Conservation (phyloP, 2,329 filamentous ascomycete species). For the Whalleya microplaca region DNA sequence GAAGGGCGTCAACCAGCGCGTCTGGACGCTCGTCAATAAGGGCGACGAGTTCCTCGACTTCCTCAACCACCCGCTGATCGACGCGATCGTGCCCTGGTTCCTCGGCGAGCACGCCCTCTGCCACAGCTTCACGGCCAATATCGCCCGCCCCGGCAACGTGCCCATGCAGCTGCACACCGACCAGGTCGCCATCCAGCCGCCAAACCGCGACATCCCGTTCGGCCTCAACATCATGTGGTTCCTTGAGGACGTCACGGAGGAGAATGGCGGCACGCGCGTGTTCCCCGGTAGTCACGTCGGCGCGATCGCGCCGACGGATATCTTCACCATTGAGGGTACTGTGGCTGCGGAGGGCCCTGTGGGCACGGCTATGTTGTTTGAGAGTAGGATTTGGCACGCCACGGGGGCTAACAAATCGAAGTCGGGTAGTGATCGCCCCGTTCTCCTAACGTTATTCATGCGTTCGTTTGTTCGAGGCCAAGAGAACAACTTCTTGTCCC, state of each 20-base stretch:
- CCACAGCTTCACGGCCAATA: conserved; percentile 36
- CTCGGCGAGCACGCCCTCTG: conserved; percentile 36
- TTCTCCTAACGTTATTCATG: conserved; percentile 38
- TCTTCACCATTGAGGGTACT: conserved; percentile 29
- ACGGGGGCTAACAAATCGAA: conserved; percentile 31
- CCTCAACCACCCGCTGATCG: conserved; percentile 34
- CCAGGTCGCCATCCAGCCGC: conserved; percentile 32
- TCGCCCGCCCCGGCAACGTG: conserved; percentile 31
- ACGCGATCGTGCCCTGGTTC: conserved; percentile 32
- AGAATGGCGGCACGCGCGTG: conserved; percentile 36
- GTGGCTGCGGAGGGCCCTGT: conserved; percentile 32
- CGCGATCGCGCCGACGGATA: conserved; percentile 26
- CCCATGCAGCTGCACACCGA: conserved; percentile 36
- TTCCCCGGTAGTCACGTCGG: conserved; percentile 30
- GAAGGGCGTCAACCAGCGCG: conserved; percentile 25
- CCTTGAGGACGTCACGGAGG: conserved; percentile 39
- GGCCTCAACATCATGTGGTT: conserved; percentile 33
- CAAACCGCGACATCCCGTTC: conserved; percentile 27
- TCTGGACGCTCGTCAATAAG: conserved; percentile 26
- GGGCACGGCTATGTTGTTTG: conserved; percentile 33
- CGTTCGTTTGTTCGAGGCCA: conserved; percentile 36
- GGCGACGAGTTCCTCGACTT: conserved; percentile 37
- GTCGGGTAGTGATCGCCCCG: conserved; percentile 26
- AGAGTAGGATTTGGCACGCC: conserved; percentile 36
- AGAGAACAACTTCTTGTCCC: conserved; percentile 36